These are phyloP conservation scores for Xylaria sp. DNA, from an alignment of 2,329 filamentous ascomycete genomes.

Conservation along the genomic window DNA sequence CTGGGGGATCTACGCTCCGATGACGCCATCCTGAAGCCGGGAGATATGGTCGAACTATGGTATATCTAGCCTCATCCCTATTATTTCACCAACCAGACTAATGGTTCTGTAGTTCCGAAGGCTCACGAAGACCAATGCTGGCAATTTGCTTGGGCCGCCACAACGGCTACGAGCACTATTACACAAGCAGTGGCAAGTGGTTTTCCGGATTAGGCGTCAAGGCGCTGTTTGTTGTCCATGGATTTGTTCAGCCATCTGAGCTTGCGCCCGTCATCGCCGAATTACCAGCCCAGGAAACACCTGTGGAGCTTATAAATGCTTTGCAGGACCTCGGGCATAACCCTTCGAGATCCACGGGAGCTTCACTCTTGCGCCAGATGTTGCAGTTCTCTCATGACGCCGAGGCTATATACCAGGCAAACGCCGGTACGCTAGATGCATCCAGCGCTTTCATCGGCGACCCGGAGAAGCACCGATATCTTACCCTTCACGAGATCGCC, in stretches of 20 bases:
- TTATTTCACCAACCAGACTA: slow-evolving; percentile 2
- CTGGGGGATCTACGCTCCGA: slow-evolving; percentile 40
- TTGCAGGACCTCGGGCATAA: slow-evolving; percentile 44
- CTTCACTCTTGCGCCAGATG: slow-evolving; percentile 52
- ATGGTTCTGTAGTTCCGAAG: slow-evolving; percentile 33
- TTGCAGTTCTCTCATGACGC: slow-evolving; percentile 46
- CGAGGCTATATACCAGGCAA: slow-evolving; percentile 49
- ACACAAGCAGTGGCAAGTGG: slow-evolving; percentile 55
- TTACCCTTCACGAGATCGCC: slow-evolving; percentile 56
- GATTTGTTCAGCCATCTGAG: slow-evolving; percentile 47
- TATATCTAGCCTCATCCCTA: slow-evolving; percentile 18
- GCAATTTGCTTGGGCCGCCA: slow-evolving; percentile 57
- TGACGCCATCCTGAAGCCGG: slow-evolving; percentile 41
- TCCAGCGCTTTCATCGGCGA: slow-evolving; percentile 47
- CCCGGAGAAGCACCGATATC: slow-evolving; percentile 43
- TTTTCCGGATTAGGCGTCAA: slow-evolving; percentile 48
- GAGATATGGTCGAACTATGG: slow-evolving; percentile 56
- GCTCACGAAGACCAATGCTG: slow-evolving; percentile 51
- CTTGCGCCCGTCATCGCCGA: slow-evolving; percentile 45
- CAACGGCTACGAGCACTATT: slow-evolving; percentile 56
- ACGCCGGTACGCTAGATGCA: slow-evolving; percentile 52
- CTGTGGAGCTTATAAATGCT: slow-evolving; percentile 37
- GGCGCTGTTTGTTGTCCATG: slow-evolving; percentile 53
- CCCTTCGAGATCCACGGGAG: slow-evolving; percentile 48
- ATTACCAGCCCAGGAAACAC: slow-evolving; percentile 37